Conservation (phyloP, 257 asterid genomes). For the Solanum phureja region DNA sequence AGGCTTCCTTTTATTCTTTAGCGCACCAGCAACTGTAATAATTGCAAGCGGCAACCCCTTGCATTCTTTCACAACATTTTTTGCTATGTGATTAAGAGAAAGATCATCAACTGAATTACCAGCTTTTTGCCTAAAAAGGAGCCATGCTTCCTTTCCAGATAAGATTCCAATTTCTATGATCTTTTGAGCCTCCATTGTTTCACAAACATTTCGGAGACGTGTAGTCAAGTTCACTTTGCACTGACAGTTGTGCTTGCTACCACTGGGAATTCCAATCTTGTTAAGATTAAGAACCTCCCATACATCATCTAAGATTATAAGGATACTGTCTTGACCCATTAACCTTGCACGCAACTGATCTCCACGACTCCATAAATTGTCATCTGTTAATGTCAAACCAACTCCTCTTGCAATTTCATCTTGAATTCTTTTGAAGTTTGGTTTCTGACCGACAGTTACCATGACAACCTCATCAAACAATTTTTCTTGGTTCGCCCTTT, state of each 20-base stretch:
- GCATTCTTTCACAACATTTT: slow-evolving; percentile 5
- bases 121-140: slow-evolving; percentile 4
- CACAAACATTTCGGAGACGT: background rate
- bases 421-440: too few species aligned
- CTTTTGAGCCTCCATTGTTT: background rate
- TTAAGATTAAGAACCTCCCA: too few species aligned
- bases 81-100: background rate
- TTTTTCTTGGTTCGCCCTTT: too few species aligned
- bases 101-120: background rate
- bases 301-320: too few species aligned
- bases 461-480: too few species aligned
- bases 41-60: background rate
- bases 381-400: background rate
- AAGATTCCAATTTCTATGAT: background rate
- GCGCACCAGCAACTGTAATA: slow-evolving; percentile 8
- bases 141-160: slow-evolving; percentile 10
- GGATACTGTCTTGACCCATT: background rate
- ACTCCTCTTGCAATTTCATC: background rate
- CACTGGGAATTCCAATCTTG: too few species aligned
- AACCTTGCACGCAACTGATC: background rate
- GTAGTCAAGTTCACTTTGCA: slow-evolving; percentile 17
- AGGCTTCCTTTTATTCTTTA: background rate
- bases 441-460: too few species aligned
- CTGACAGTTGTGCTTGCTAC: background rate
- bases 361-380: background rate